Evolutionary conservation across 805 yeast genomes (phyloP).

Genomic region (Candida coquimbonensis): DNA sequence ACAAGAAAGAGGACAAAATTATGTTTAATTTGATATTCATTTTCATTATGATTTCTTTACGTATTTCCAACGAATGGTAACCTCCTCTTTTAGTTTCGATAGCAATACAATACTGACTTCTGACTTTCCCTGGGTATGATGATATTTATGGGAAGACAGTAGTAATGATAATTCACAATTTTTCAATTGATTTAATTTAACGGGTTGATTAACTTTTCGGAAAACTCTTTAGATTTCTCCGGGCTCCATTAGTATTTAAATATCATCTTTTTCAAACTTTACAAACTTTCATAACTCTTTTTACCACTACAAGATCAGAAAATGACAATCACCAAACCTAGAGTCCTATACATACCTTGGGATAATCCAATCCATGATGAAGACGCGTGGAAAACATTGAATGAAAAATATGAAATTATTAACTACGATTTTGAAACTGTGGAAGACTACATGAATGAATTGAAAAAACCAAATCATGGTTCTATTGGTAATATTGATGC

Average conservation of each 20-base stretch:
- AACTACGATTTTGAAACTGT: slow-evolving; percentile 27
- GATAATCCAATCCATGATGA: slow-evolving; percentile 31
- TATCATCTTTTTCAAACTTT: background rate
- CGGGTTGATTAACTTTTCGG: background rate
- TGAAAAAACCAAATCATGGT: slow-evolving; percentile 29
- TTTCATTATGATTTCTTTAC: too few species aligned
- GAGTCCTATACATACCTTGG: slow-evolving; percentile 33
- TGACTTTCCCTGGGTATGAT: too few species aligned
- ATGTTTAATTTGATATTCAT: slow-evolving; percentile 1
- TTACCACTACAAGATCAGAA: background rate
- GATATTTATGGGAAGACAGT: too few species aligned
- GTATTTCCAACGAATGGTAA: too few species aligned
- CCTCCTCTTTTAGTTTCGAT: too few species aligned
- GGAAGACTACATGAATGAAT: slow-evolving; percentile 30
- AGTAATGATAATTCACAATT: too few species aligned
- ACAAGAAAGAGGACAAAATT: slow-evolving; percentile 17
- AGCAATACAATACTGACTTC: too few species aligned
- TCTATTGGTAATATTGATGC: slow-evolving; percentile 30
- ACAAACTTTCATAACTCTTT: background rate
- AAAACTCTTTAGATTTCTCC: background rate
- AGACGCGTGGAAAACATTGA: slow-evolving; percentile 29
- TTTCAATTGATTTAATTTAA: too few species aligned
- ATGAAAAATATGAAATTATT: slow-evolving; percentile 30
- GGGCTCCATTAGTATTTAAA: background rate
- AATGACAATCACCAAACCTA: slow-evolving; percentile 23